phyloP scores from a whole-genome alignment of 2,329 filamentous ascomycete species.

The Alternaria arbusti region DNA sequence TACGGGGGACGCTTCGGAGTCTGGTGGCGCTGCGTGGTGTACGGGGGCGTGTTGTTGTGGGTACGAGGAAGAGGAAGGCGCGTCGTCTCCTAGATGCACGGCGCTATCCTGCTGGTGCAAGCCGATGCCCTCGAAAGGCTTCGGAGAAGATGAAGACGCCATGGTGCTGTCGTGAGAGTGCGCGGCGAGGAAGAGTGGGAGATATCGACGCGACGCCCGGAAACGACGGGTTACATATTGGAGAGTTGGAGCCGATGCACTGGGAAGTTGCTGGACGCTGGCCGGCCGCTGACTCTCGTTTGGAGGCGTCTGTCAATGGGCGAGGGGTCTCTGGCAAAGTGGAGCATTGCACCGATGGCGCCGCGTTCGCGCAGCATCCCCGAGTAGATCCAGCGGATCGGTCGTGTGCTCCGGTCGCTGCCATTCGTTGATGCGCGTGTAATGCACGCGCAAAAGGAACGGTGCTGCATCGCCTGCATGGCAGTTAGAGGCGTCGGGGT shows the following conservation, averaged over 20 bases:
- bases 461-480: neutral
- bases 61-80: neutral
- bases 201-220: neutral
- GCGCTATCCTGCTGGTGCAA: conserved; percentile 34
- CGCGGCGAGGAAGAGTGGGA: neutral
- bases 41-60: conserved; percentile 3
- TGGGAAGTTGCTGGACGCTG: neutral
- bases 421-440: conserved; percentile 1
- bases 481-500: neutral
- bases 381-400: conserved; percentile 11
- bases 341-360: conserved; percentile 3
- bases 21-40: neutral
- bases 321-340: neutral
- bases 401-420: neutral
- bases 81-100: conserved; percentile 22
- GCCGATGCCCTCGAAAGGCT: conserved; percentile 16
- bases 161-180: neutral
- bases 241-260: neutral
- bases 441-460: neutral
- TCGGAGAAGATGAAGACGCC: conserved; percentile 18
- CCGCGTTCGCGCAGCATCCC: conserved; percentile 4
- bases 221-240: neutral
- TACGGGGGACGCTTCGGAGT: neutral
- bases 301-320: neutral
- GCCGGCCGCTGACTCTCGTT: neutral